Conservation (phyloP, 2,329 filamentous ascomycete species). For the Fusarium agapanthi region DNA sequence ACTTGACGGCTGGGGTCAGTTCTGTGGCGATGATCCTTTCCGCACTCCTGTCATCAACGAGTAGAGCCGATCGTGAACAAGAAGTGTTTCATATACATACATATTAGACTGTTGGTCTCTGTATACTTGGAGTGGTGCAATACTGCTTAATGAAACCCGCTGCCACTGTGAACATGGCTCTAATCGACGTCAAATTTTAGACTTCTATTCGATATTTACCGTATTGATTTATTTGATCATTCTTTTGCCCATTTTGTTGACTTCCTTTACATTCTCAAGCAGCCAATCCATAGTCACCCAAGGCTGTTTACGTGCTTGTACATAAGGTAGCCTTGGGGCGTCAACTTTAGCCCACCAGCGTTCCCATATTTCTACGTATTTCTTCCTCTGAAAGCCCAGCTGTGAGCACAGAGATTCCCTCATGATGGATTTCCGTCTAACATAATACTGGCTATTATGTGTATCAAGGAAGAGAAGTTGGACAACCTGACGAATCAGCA, state of each 20-base stretch:
- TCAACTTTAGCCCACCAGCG: neutral
- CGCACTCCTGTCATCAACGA: slow-evolving; percentile 36
- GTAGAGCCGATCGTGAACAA: neutral
- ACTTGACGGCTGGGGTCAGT: slow-evolving; percentile 47
- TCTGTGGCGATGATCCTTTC: slow-evolving; percentile 41
- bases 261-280: neutral
- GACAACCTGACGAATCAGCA: neutral
- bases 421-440: neutral
- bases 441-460: neutral
- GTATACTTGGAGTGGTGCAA: neutral
- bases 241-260: neutral
- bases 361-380: neutral
- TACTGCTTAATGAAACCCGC: neutral
- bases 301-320: neutral
- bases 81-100: neutral
- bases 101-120: neutral
- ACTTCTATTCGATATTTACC: neutral
- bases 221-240: neutral
- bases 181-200: neutral
- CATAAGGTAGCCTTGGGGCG: too few species aligned
- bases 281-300: neutral
- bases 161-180: neutral
- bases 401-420: neutral
- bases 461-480: neutral
- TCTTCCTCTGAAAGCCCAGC: neutral